Evolutionary conservation across 1,284 basidiomycete genomes (phyloP).

Genomic region (Ganoderma sp.): DNA sequence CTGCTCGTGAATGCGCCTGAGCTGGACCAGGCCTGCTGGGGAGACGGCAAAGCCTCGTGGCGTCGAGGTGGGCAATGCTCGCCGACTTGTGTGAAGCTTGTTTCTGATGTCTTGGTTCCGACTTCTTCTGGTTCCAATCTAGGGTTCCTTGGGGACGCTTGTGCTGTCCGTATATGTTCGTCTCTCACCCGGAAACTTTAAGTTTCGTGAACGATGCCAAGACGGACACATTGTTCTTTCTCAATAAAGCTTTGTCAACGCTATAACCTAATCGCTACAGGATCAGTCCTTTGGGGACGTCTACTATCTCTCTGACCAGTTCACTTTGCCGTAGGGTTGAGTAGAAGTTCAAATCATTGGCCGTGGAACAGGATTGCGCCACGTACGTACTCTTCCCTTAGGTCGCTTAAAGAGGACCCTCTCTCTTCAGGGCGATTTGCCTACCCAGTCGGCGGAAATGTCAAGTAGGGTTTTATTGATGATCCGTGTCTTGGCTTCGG

Average conservation of each 20-base stretch:
- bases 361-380: neutral
- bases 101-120: neutral
- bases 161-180: neutral
- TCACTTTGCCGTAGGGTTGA: neutral
- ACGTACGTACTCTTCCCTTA: neutral
- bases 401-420: neutral
- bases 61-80: neutral
- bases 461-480: conserved; percentile 14
- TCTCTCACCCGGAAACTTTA: neutral
- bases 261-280: neutral
- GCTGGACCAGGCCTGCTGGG: neutral
- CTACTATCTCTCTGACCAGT: neutral
- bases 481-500: conserved; percentile 12
- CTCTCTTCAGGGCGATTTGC: neutral
- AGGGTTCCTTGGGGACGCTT: neutral
- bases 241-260: neutral
- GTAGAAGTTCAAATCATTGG: neutral
- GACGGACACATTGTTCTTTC: neutral
- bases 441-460: neutral
- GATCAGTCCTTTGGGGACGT: neutral
- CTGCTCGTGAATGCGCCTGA: neutral
- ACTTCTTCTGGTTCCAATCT: neutral
- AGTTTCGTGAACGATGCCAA: neutral
- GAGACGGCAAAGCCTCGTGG: neutral
- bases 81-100: neutral